Evolutionary conservation across 805 yeast species (phyloP).

Genomic region (Sugiyamaella qingdaonensis): DNA sequence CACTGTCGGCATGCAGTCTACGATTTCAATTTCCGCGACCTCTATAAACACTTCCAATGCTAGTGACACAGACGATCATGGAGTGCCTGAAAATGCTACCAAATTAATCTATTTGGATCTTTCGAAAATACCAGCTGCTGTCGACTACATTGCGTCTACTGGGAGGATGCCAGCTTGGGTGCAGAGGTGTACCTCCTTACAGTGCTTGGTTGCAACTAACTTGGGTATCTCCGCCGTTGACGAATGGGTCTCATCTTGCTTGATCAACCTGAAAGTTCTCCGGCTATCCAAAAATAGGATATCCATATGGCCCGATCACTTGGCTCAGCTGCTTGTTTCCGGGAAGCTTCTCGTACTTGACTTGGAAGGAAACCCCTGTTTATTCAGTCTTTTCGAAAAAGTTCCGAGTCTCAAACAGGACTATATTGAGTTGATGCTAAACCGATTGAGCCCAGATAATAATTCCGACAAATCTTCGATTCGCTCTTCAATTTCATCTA

Average conservation of each 20-base stretch:
- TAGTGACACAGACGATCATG: no score
- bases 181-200: conserved; percentile 20
- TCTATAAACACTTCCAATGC: background rate
- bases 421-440: conserved; percentile 15
- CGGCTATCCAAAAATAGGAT: conserved; percentile 26
- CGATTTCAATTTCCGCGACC: background rate
- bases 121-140: conserved; percentile 13
- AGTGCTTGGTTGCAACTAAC: conserved; percentile 23
- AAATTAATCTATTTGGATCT: conserved; percentile 23
- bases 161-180: conserved; percentile 28
- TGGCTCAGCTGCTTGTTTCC: conserved; percentile 16
- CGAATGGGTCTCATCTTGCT: conserved; percentile 25
- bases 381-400: conserved; percentile 21
- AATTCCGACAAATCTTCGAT: background rate
- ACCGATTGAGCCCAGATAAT: background rate
- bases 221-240: conserved; percentile 26
- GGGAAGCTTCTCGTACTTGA: conserved; percentile 21
- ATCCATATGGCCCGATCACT: conserved; percentile 29
- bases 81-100: background rate
- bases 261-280: conserved; percentile 21
- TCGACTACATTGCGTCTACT: conserved; percentile 18
- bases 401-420: conserved; percentile 20
- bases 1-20: background rate
- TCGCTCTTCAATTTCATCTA: background rate
- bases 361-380: conserved; percentile 30